Conservation (phyloP, 495 filamentous ascomycete genomes). For the Aspergillus bridgeri region DNA sequence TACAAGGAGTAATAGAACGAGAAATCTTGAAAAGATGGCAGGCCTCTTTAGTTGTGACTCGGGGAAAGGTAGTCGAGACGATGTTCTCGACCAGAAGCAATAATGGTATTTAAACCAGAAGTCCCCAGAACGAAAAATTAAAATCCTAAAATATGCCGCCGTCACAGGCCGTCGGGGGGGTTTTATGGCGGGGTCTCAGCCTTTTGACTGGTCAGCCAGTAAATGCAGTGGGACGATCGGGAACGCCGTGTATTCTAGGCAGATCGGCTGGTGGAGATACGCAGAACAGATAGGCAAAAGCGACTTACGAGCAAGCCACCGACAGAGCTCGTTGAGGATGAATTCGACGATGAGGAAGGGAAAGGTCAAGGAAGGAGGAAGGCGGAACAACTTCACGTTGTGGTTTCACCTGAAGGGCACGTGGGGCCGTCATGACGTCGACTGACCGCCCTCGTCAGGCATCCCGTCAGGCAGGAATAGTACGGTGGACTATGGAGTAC, state of each 20-base stretch:
- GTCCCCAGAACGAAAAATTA: neutral
- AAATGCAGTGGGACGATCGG: constrained; percentile 3
- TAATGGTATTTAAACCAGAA: neutral
- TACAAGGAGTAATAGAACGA: neutral
- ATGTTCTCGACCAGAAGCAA: neutral
- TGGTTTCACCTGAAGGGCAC: constrained; percentile 21
- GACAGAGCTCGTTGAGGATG: neutral
- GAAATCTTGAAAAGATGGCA: neutral
- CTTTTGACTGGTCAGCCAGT: constrained; percentile 12
- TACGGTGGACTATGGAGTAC: too few relatives aligned
- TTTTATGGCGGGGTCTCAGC: constrained; percentile 8
- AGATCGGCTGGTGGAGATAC: neutral
- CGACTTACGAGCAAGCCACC: neutral
- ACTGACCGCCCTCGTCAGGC: neutral
- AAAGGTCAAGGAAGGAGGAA: constrained; percentile 2
- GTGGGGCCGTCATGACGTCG: constrained; percentile 32
- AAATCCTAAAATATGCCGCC: neutral
- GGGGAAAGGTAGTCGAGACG: neutral
- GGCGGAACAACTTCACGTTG: constrained; percentile 6
- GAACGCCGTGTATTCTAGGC: neutral
- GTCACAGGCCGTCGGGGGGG: neutral
- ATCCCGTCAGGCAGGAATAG: neutral
- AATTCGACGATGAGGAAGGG: neutral
- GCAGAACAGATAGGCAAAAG: neutral
- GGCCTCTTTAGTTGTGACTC: neutral